Evolutionary conservation across 2,329 filamentous ascomycete genomes (phyloP).

Genomic region (Talaromyces albobiverticillius): DNA sequence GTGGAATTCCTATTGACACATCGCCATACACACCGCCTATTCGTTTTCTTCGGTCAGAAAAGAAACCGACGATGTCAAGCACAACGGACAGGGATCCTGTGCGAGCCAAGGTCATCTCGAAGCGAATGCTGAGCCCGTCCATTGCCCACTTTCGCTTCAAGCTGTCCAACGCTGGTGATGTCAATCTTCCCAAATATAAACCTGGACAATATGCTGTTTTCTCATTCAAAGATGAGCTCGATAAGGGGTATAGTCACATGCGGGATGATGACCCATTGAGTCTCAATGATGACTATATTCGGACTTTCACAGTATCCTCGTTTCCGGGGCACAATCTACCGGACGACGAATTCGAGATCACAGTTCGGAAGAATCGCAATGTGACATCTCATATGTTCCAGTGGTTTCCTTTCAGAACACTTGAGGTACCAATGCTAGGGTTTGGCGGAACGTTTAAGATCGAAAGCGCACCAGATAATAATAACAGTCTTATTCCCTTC

Average conservation of each 20-base stretch:
- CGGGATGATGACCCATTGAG: constrained; percentile 72
- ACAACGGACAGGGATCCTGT: constrained; percentile 21
- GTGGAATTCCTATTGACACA: constrained; percentile 56
- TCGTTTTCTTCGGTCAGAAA: constrained; percentile 62
- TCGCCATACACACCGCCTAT: constrained; percentile 80
- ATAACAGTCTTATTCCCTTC: constrained; percentile 53
- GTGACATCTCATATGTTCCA: constrained; percentile 66
- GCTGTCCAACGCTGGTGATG: constrained; percentile 33
- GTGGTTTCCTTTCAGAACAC: constrained; percentile 49
- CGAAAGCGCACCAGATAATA: constrained; percentile 23
- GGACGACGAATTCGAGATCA: constrained; percentile 65
- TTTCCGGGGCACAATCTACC: constrained; percentile 40
- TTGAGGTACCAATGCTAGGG: constrained; percentile 67
- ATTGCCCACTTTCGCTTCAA: constrained; percentile 65
- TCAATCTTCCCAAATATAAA: constrained; percentile 49
- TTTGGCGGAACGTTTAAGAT: constrained; percentile 67
- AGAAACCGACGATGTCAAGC: constrained; percentile 20
- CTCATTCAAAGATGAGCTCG: constrained; percentile 67
- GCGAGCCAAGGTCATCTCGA: constrained; percentile 57
- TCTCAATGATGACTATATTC: constrained; percentile 78
- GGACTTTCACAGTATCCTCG: constrained; percentile 79
- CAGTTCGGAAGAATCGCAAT: constrained; percentile 64
- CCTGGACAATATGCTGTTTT: constrained; percentile 77
- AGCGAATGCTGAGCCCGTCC: constrained; percentile 61
- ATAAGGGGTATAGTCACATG: constrained; percentile 79